phyloP scores from a whole-genome alignment of 495 filamentous ascomycete species.

The Penicillium diatomitis region DNA sequence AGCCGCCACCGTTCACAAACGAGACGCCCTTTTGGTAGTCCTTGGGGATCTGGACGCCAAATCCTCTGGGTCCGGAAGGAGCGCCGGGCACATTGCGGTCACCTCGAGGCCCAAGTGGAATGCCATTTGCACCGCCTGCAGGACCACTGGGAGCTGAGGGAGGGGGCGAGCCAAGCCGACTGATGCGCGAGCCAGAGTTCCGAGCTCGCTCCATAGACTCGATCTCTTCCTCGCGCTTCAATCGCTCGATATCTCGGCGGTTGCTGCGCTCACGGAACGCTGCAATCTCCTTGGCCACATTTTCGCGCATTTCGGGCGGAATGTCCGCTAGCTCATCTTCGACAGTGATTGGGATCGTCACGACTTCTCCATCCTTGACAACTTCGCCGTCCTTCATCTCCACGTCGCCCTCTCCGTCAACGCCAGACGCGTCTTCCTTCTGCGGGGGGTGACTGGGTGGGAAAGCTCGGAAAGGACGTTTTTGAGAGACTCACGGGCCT shows the following conservation, averaged over 20 bases:
- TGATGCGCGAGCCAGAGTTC: constrained; percentile 55
- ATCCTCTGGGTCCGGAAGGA: constrained; percentile 68
- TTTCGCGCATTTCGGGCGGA: constrained; percentile 93
- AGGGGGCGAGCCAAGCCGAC: constrained; percentile 61
- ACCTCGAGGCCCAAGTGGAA: constrained; percentile 78
- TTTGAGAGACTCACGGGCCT: constrained; percentile 56
- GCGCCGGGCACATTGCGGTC: constrained; percentile 63
- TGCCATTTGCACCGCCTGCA: constrained; percentile 65
- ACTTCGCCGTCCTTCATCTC: constrained; percentile 59
- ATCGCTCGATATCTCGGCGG: constrained; percentile 75
- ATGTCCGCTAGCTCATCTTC: constrained; percentile 97
- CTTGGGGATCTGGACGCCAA: constrained; percentile 61
- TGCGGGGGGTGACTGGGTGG: constrained; percentile 49
- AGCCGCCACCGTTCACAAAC: constrained; percentile 76
- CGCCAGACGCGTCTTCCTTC: constrained; percentile 36
- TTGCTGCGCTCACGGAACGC: constrained; percentile 89
- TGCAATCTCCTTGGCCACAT: constrained; percentile 86
- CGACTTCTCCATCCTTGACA: constrained; percentile 59
- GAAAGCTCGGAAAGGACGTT: constrained; percentile 60
- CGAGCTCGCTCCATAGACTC: constrained; percentile 77
- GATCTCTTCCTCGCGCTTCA: constrained; percentile 81
- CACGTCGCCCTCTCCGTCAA: constrained; percentile 58
- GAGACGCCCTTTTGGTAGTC: constrained; percentile 75
- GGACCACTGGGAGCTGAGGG: constrained; percentile 60
- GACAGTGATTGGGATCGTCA: constrained; percentile 79